These are phyloP conservation scores for Jaminaea rosea DNA, from an alignment of 1,284 basidiomycete species.

Conservation along the genomic window DNA sequence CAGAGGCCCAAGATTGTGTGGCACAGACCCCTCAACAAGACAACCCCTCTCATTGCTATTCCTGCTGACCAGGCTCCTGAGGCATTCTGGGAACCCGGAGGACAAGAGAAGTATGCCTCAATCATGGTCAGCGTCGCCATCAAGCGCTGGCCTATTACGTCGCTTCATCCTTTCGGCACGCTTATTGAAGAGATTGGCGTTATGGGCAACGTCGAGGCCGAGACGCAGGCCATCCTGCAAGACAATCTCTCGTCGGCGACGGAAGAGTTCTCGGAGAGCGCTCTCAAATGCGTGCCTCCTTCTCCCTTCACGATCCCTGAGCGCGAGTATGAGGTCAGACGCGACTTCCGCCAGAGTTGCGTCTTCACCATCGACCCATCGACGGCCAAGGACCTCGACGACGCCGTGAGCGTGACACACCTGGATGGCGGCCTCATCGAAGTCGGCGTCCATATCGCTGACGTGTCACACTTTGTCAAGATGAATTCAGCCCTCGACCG, in stretches of 20 bases:
- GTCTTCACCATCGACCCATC: slow-evolving; percentile 90
- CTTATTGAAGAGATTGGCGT: slow-evolving; percentile 94
- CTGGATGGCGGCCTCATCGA: slow-evolving; percentile 86
- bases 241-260: slow-evolving; percentile 66
- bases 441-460: slow-evolving; percentile 87
- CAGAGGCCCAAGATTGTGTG: slow-evolving; percentile 93
- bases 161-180: slow-evolving; percentile 96
- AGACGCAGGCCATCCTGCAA: slow-evolving; percentile 91
- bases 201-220: slow-evolving; percentile 96
- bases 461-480: slow-evolving; percentile 89
- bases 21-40: slow-evolving; percentile 99
- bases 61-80: slow-evolving; percentile 89
- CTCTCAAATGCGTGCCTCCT: slow-evolving; percentile 90
- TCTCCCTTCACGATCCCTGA: slow-evolving; percentile 91
- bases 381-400: slow-evolving; percentile 83
- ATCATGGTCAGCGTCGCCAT: slow-evolving; percentile 95
- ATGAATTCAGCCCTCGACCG: slow-evolving; percentile 92
- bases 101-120: slow-evolving; percentile 68
- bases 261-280: slow-evolving; percentile 54
- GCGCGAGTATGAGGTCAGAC: slow-evolving; percentile 73
- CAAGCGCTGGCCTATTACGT: slow-evolving; percentile 79
- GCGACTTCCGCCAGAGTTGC: slow-evolving; percentile 73
- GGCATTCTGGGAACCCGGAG: slow-evolving; percentile 87
- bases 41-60: slow-evolving; percentile 95
- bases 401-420: slow-evolving; percentile 76